Base-by-base conservation (phyloP, 2,329 filamentous ascomycete genomes). In the Penicillium sp. region DNA sequence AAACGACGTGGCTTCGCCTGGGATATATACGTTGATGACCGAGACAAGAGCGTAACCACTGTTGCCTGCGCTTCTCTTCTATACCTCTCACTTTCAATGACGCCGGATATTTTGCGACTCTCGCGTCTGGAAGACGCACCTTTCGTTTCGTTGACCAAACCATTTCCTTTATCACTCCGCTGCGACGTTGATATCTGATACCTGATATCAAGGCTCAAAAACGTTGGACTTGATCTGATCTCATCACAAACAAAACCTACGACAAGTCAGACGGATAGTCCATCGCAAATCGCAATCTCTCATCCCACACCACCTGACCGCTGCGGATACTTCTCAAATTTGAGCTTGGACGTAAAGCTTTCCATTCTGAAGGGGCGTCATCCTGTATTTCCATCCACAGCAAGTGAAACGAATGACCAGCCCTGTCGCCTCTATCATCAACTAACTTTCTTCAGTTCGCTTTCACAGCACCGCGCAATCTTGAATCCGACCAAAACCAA, bases 61-160 rank as follows among this genome's bases (percentile, higher is more conserved):
- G 11, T 31, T 34, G 18, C 32, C 13, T 34, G 40, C n/a, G 34
- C 11, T 37, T 26, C 9, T 24, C 38, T 44, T 32, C 13, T 2
- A 8, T 26, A 26, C 20, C 16, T 38, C 29, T 39, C 42, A 46
- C 24, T 53, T 57, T 56, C 57, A 56, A 63, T 61, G 61, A 49
- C 57, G 59, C 47, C 45, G 45, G 50, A 57, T 35, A 38, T 46
- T 49, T 51, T 29, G 48, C 59, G 44, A 38, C 26, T 50, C 26
- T 54, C 53, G 61, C 58, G 59, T 56, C 59, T 54, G 57, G 55
- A 60, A 46, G 53, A 46, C 55, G 55, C 59, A 46, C 53, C 52
- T 53, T 39, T 61, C 55, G 45, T 53, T 39, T 61, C 55, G 45
- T 60, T 60, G 20, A 18, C 40, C 52, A 29, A 38, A 50, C 57